phyloP scores from a whole-genome alignment of 2,329 filamentous ascomycete genomes.

The Simplicillium aogashimaense region DNA sequence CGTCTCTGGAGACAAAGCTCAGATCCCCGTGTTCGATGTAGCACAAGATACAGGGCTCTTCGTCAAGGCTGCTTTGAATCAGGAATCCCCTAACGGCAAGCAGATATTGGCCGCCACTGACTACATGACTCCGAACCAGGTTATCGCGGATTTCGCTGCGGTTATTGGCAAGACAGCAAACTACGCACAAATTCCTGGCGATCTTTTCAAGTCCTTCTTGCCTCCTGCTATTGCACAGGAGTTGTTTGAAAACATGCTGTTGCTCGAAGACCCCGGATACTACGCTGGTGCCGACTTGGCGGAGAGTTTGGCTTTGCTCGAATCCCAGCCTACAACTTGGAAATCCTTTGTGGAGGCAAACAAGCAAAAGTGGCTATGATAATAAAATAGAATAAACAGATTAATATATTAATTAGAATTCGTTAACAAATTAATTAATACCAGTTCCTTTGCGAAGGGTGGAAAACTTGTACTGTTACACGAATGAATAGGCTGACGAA shows the following conservation, averaged over 20 bases:
- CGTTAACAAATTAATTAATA: no score
- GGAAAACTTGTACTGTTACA: no score
- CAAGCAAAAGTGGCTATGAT: no score
- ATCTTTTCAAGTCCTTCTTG: conserved; percentile 25
- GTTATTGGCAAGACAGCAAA: conserved; percentile 21
- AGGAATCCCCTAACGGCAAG: conserved; percentile 15
- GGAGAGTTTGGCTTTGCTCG: conserved; percentile 20
- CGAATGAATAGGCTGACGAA: no score
- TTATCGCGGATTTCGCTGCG: conserved; percentile 23
- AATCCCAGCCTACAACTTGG: conserved; percentile 26
- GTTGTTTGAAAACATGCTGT: conserved; percentile 30
- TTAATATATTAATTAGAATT: no score
- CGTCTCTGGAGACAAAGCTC: conserved; percentile 17
- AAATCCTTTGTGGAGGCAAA: conserved; percentile 23
- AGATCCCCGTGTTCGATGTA: conserved; percentile 27
- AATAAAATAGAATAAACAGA: no score
- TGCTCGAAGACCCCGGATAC: conserved; percentile 31
- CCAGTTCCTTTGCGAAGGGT: no score
- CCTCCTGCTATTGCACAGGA: conserved; percentile 19
- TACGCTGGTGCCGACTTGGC: conserved; percentile 23
- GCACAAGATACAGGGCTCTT: conserved; percentile 29
- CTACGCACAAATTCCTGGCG: conserved; percentile 18
- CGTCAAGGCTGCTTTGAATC: conserved; percentile 21
- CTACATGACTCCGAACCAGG: conserved; percentile 22
- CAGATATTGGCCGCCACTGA: conserved; percentile 23